Percentiles rank a stretch among this genome's conserved stretches.
Evolutionary conservation across 2,329 filamentous ascomycete species (phyloP).

Genomic region (Phyllosticta citrichinensis): DNA sequence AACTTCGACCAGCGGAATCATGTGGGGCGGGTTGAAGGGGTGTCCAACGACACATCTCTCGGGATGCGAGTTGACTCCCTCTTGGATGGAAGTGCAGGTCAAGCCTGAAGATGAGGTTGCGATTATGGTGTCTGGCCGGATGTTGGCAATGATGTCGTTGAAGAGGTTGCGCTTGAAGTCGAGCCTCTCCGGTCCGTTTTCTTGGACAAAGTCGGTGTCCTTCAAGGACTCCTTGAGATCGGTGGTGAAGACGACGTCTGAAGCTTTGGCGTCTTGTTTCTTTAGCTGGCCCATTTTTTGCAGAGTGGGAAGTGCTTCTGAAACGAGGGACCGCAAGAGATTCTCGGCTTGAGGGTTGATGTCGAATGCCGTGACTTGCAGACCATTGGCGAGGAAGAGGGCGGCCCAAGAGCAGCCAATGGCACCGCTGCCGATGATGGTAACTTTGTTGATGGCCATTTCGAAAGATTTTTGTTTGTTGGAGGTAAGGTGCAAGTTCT

Average conservation of each 20-base stretch:
- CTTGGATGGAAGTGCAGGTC: slow-evolving; percentile 23
- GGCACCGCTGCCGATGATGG: slow-evolving; percentile 28
- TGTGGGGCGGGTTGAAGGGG: slow-evolving; percentile 41
- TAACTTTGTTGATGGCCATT: slow-evolving; percentile 16
- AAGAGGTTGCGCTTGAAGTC: slow-evolving; percentile 32
- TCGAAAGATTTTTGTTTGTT: not conserved
- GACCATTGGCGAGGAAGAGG: slow-evolving; percentile 29
- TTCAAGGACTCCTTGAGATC: slow-evolving; percentile 15
- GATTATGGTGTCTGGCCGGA: slow-evolving; percentile 27
- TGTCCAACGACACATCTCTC: slow-evolving; percentile 35
- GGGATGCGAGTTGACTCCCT: slow-evolving; percentile 18
- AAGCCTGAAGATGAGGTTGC: slow-evolving; percentile 32
- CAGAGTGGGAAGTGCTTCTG: slow-evolving; percentile 13
- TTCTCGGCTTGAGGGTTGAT: slow-evolving; percentile 26
- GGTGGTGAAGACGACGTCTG: slow-evolving; percentile 14
- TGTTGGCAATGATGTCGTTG: slow-evolving; percentile 22
- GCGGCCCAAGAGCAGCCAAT: slow-evolving; percentile 35
- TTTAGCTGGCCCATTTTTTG: slow-evolving; percentile 11
- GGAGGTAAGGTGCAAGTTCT: not conserved
- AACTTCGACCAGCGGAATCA: slow-evolving; percentile 40
- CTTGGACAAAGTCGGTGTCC: slow-evolving; percentile 8
- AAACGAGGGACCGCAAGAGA: slow-evolving; percentile 12
- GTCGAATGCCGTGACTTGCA: slow-evolving; percentile 34
- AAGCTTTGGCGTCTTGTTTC: not conserved
- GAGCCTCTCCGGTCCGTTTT: slow-evolving; percentile 31